A percentile compares a stretch with the other conserved stretches of the same genome.
Evolutionary conservation across 2,329 filamentous ascomycete species (phyloP).

Genomic region (Claviceps purpurea): DNA sequence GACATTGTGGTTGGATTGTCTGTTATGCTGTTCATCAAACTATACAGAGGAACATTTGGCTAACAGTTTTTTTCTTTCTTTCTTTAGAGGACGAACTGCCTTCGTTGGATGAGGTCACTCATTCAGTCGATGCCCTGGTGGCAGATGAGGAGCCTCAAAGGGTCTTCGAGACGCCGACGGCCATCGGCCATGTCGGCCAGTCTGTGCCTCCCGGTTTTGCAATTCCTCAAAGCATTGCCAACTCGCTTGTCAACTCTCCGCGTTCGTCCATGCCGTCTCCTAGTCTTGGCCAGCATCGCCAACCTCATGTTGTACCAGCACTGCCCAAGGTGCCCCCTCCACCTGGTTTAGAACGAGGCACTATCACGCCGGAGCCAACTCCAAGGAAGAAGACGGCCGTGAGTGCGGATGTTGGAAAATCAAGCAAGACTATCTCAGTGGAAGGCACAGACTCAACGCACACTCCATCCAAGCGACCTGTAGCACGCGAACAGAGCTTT

Average conservation of each 20-base stretch:
- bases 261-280: conserved; percentile 10
- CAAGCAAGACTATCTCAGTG: conserved; percentile 29
- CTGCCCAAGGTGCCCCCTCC: conserved; percentile 14
- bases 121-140: conserved; percentile 56
- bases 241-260: conserved; percentile 2
- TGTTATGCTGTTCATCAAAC: conserved; percentile 17
- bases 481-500: conserved; percentile 7
- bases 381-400: conserved; percentile 14
- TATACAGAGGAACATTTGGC: conserved; percentile 12
- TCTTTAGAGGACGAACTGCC: conserved; percentile 49
- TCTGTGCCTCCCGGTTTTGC: conserved; percentile 20
- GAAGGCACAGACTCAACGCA: conserved; percentile 35
- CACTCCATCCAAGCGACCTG: conserved; percentile 25
- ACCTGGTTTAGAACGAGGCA: conserved; percentile 13
- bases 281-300: conserved; percentile 9
- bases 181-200: conserved; percentile 9
- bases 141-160: conserved; percentile 35
- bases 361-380: conserved; percentile 21
- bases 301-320: conserved; percentile 13
- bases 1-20: conserved; percentile 13
- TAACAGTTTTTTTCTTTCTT: conserved; percentile 24
- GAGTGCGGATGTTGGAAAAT: conserved; percentile 26
- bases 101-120: conserved; percentile 45
- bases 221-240: conserved; percentile 7
- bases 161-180: conserved; percentile 6